Evolutionary conservation across 331 rosid genomes (phyloP), one percentile per base, ranked within the genome.

Genomic region (Malus hybrid): DNA sequence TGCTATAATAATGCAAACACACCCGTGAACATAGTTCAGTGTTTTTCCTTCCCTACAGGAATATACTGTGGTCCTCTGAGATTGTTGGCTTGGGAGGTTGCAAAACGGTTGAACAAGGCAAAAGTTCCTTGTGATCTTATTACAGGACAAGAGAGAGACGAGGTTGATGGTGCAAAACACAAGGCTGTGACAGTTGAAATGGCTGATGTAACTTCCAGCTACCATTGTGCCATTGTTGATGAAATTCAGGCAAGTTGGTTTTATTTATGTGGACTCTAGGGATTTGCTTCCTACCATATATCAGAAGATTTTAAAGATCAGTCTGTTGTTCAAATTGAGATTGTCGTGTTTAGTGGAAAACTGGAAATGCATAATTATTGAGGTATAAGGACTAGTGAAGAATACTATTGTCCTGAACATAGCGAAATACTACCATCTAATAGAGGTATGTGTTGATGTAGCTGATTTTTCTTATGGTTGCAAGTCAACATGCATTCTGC

Each of bases 1-100:
- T 68, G 60, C 73, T 74, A 72, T 14, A 30, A 68, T 67, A 69
- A 70, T 73, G 52, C 26, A 28, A 64, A 55, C 76, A 61, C 46
- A 78, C 61, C 22, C 13, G 33, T 65, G 44, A 79, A 77, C 19
- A 28, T 22, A 60, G 15, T 48, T 24, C 28, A 12, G 71, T 68
- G 20, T 50, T 30, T 77, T 77, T 72, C 33, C 66, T 76, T 53
- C 71, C 75, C 42, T 84, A 82, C 86, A 94, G 97, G 99, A 22
- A 70, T 94, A 68, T 94, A 94, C 78, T 94, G 99, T 85, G 92
- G 97, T 82, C 99, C 97, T 77, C 82, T 94, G 81, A 87, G 99
- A 88, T 88, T 94, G 89, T 85, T 94, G 89, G 99, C 97, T 15
- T 94, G 99, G 96, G 99, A 94, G 85, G 87, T 94, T 80, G 89